phyloP scores from a whole-genome alignment of 192 early-diverging fungal genomes.

The Coemansia sp. region DNA sequence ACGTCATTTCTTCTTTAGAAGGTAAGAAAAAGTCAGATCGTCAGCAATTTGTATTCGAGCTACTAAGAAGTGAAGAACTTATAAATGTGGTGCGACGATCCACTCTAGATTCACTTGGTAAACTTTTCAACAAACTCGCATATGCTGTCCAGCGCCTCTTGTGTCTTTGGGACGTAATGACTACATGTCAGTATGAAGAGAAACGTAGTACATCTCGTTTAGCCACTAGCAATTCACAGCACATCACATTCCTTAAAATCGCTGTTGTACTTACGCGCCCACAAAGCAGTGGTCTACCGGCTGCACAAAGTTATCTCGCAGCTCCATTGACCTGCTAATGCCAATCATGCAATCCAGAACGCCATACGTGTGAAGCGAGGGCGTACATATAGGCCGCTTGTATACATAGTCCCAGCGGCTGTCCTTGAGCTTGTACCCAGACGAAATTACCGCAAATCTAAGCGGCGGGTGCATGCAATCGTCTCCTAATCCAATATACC shows the following conservation, averaged over 20 bases:
- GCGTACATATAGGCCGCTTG: constrained; percentile 29
- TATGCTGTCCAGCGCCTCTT: constrained; percentile 24
- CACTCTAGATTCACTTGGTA: not conserved
- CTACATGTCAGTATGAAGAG: constrained; percentile 12
- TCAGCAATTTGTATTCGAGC: not conserved
- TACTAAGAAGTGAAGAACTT: not conserved
- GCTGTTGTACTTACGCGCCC: constrained; percentile 39
- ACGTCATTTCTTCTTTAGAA: not conserved
- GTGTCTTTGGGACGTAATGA: constrained; percentile 50
- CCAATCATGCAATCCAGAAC: constrained; percentile 49
- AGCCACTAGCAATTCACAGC: not conserved
- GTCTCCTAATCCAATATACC: constrained; percentile 3
- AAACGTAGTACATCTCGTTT: not conserved
- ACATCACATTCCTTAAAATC: not conserved
- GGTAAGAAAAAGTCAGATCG: not conserved
- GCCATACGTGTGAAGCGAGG: constrained; percentile 50
- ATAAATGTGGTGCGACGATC: not conserved
- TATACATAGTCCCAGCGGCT: constrained; percentile 38
- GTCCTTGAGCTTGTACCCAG: constrained; percentile 52
- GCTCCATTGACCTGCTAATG: constrained; percentile 39
- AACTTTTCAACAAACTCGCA: constrained; percentile 36
- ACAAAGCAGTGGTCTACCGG: constrained; percentile 30
- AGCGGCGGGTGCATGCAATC: constrained; percentile 26
- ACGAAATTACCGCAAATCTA: constrained; percentile 43
- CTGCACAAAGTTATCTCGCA: constrained; percentile 23